phyloP scores from a whole-genome alignment of 1,139 yeast genomes.

The Debaryomyces sp. region DNA sequence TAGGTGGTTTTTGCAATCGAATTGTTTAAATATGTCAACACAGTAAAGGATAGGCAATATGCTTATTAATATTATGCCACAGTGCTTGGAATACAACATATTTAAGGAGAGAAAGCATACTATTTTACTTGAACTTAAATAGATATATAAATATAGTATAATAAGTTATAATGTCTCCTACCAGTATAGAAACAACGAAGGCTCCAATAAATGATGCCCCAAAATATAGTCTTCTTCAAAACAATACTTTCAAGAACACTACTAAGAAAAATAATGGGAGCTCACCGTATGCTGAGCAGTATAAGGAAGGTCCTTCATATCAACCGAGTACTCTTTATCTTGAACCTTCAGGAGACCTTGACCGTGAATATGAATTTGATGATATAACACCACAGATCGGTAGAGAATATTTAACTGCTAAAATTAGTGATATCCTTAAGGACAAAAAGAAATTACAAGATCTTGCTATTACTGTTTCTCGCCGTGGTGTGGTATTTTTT shows the following conservation, averaged over 20 bases:
- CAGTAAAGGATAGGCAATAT: not conserved
- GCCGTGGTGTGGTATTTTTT: not conserved
- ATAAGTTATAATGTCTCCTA: not conserved
- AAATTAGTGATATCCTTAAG: conserved; percentile 7
- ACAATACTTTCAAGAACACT: not conserved
- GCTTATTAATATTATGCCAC: not conserved
- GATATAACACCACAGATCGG: conserved; percentile 9
- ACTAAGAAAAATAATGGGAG: not conserved
- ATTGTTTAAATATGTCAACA: not conserved
- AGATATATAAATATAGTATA: not conserved
- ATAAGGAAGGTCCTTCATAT: conserved; percentile 1
- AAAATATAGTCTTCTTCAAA: not conserved
- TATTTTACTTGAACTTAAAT: no score
- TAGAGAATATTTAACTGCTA: conserved; percentile 8
- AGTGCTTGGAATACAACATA: not conserved
- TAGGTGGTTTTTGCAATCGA: not conserved
- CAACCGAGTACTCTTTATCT: conserved; percentile 1
- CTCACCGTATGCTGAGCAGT: not conserved
- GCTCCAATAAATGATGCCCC: not conserved
- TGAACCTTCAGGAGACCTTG: conserved; percentile 9
- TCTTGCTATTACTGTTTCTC: not conserved
- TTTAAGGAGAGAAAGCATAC: not conserved
- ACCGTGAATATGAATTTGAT: conserved; percentile 6
- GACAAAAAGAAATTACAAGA: conserved; percentile 7
- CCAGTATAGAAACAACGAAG: not conserved